Conservation (phyloP, 164 flowering plant genomes). For the Berberis vulgaris region DNA sequence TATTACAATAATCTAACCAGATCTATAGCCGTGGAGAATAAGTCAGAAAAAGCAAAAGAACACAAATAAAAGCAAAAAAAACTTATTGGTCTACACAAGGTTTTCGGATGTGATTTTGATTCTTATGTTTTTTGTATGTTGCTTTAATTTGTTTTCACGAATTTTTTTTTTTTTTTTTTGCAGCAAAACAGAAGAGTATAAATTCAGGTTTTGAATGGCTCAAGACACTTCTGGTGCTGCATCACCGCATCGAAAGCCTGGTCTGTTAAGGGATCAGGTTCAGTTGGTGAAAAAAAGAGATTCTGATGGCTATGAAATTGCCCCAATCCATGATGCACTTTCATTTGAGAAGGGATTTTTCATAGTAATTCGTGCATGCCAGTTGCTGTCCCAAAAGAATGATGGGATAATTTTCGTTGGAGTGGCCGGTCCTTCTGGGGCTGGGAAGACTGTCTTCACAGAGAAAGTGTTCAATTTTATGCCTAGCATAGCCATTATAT, state of each 20-base stretch:
- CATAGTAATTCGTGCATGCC: conserved; percentile 83
- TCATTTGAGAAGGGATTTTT: conserved; percentile 97
- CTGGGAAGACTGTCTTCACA: conserved; percentile 91
- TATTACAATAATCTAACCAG: no score
- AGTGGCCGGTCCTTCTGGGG: conserved; percentile 95
- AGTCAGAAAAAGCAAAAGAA: no score
- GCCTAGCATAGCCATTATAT: conserved; percentile 88
- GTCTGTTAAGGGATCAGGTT: conserved; percentile 83
- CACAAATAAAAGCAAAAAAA: no score
- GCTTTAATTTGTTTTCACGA: no score
- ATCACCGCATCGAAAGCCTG: conserved; percentile 35
- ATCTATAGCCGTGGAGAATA: no score
- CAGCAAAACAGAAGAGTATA: no score
- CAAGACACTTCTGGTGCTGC: conserved; percentile 35
- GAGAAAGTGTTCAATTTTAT: conserved; percentile 85
- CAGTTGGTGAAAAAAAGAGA: conserved; percentile 61
- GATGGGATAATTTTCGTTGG: conserved; percentile 82
- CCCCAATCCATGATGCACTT: conserved; percentile 51
- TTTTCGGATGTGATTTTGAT: no score
- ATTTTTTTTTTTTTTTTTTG: no score
- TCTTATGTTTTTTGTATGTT: no score
- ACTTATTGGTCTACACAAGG: no score
- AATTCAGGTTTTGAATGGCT: conserved; percentile 25
- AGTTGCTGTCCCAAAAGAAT: conserved; percentile 76
- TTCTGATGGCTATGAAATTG: conserved; percentile 66